Conservation (phyloP, 2,329 filamentous ascomycete species). For the Talaromyces amestolkiae region DNA sequence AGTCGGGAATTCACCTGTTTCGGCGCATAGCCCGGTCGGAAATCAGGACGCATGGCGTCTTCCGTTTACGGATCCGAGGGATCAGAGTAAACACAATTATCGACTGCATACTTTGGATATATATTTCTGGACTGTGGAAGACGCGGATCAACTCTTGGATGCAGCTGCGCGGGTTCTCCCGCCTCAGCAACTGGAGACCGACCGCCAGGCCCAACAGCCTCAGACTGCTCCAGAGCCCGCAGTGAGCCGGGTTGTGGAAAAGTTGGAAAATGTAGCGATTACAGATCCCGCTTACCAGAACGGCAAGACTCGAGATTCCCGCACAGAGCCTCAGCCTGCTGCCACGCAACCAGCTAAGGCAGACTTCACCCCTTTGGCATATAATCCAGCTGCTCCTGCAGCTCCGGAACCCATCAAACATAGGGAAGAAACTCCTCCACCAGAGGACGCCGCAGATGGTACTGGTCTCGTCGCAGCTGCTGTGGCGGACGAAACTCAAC, state of each 20-base stretch:
- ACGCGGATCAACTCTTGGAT: conserved; percentile 56
- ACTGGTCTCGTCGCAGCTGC: conserved; percentile 46
- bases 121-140: conserved; percentile 63
- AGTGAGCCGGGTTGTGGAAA: conserved; percentile 62
- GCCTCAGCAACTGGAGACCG: conserved; percentile 47
- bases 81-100: conserved; percentile 52
- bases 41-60: conserved; percentile 56
- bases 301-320: conserved; percentile 42
- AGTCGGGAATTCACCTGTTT: conserved; percentile 27
- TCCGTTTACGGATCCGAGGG: conserved; percentile 51
- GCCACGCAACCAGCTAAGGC: conserved; percentile 27
- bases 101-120: conserved; percentile 61
- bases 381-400: conserved; percentile 65
- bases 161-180: conserved; percentile 38
- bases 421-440: conserved; percentile 66
- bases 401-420: conserved; percentile 63
- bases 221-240: conserved; percentile 35
- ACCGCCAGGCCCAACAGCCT: conserved; percentile 42
- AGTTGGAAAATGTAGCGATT: conserved; percentile 61
- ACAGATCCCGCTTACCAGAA: conserved; percentile 51
- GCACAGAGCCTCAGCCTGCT: conserved; percentile 27
- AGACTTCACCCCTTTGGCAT: conserved; percentile 55
- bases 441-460: conserved; percentile 52
- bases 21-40: conserved; percentile 27
- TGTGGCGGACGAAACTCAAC: conserved; percentile 37